These are phyloP conservation scores for Colletotrichum tabaci DNA, from an alignment of 2,329 filamentous ascomycete genomes.

Conservation along the genomic window DNA sequence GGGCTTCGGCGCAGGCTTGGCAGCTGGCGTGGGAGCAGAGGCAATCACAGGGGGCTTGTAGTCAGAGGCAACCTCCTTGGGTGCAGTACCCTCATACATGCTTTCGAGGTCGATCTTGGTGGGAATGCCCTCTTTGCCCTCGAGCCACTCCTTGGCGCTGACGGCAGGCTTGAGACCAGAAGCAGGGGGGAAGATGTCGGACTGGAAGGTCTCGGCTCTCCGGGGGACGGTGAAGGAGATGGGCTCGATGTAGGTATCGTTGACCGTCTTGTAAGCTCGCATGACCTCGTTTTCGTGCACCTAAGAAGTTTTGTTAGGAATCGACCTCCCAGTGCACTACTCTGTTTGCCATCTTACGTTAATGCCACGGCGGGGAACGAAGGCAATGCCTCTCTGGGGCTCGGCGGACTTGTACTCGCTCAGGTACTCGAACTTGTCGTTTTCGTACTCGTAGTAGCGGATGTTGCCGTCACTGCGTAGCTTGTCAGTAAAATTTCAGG, in stretches of 20 bases:
- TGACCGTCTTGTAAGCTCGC: constrained; percentile 97
- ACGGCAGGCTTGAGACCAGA: constrained; percentile 85
- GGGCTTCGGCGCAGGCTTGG: constrained; percentile 66
- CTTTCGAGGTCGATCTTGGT: constrained; percentile 95
- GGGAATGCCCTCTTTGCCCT: constrained; percentile 86
- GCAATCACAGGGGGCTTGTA: constrained; percentile 71
- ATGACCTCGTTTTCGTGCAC: constrained; percentile 97
- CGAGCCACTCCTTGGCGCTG: constrained; percentile 86
- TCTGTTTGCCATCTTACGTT: constrained; percentile 70
- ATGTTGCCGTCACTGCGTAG: constrained; percentile 92
- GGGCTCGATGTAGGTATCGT: constrained; percentile 93
- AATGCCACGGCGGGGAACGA: constrained; percentile 94
- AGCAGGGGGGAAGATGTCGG: constrained; percentile 95
- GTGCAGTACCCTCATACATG: constrained; percentile 86
- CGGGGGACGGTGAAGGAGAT: constrained; percentile 98
- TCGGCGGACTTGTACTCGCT: constrained; percentile 98
- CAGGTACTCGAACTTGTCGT: constrained; percentile 98
- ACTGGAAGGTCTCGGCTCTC: constrained; percentile 94
- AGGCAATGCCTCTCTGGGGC: constrained; percentile 93
- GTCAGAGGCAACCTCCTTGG: constrained; percentile 81
- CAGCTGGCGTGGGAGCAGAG: constrained; percentile 59
- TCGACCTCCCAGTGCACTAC: background rate
- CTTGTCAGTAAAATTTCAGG: constrained; percentile 42
- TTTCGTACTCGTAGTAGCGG: constrained; percentile 97
- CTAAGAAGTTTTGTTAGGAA: constrained; percentile 56